Evolutionary conservation across 164 flowering plant genomes (phyloP).

Genomic region (Dillenia suffruticosa): DNA sequence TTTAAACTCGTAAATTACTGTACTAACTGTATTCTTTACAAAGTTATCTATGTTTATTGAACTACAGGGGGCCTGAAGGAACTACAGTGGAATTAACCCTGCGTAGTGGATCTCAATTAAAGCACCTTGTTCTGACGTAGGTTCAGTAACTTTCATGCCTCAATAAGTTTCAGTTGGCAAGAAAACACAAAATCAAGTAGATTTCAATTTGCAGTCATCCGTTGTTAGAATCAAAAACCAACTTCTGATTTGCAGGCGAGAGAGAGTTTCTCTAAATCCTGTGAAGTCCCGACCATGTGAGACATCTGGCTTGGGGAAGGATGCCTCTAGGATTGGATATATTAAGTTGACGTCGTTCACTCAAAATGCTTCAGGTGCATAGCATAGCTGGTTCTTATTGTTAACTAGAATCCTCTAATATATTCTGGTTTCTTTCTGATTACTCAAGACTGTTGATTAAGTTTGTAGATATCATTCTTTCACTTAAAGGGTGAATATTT

Average conservation of each 20-base stretch:
- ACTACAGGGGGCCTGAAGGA: slow-evolving; percentile 92
- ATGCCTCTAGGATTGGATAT: slow-evolving; percentile 72
- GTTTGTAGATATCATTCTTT: no score
- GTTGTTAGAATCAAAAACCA: not conserved
- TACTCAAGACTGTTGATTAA: no score
- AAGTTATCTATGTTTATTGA: not conserved
- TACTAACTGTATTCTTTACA: no score
- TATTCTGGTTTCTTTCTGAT: not conserved
- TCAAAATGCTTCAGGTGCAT: slow-evolving; percentile 83
- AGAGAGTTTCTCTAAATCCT: slow-evolving; percentile 79
- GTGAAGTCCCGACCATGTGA: slow-evolving; percentile 83
- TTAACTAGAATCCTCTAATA: slow-evolving; percentile 4
- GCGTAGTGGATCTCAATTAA: slow-evolving; percentile 63
- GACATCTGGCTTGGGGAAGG: slow-evolving; percentile 55
- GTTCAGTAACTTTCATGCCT: slow-evolving; percentile 16
- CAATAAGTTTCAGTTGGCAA: not conserved
- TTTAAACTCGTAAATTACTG: no score
- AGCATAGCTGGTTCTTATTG: slow-evolving; percentile 14
- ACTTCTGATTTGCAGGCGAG: slow-evolving; percentile 51
- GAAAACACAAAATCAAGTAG: no score
- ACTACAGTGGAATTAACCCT: slow-evolving; percentile 66
- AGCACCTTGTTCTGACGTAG: slow-evolving; percentile 61
- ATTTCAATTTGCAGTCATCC: no score
- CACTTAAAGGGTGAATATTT: no score
- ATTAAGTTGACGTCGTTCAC: slow-evolving; percentile 87